A percentile compares a stretch with the other conserved stretches of the same genome.
These are phyloP conservation scores for Chaetomiaceae sp. DNA, from an alignment of 2,329 filamentous ascomycete species.

Conservation along the genomic window DNA sequence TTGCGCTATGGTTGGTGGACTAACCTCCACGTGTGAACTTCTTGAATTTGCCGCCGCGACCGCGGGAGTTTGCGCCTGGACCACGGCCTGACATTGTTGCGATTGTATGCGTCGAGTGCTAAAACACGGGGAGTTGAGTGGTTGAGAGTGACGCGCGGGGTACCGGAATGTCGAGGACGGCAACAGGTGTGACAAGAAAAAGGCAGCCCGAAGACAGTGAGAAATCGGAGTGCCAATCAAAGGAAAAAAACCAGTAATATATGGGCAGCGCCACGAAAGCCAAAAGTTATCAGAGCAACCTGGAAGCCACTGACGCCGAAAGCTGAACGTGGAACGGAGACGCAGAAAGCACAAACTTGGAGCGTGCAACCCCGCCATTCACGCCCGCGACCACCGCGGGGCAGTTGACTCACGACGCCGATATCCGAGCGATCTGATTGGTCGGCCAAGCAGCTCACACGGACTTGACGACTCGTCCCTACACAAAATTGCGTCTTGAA, in stretches of 20 bases:
- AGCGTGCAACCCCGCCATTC: conserved; percentile 1
- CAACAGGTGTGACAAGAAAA: not conserved
- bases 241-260: not conserved
- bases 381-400: not conserved
- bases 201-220: not conserved
- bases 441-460: conserved; percentile 1
- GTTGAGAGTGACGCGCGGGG: conserved; percentile 7
- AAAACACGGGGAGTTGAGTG: not conserved
- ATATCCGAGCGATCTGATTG: conserved; percentile 4
- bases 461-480: too few relatives aligned
- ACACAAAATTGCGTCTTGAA: too few relatives aligned
- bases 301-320: too few relatives aligned
- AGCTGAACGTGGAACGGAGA: too few relatives aligned
- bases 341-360: too few relatives aligned
- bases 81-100: conserved; percentile 44
- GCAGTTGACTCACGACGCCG: not conserved
- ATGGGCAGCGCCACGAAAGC: too few relatives aligned
- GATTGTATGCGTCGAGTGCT: conserved; percentile 15
- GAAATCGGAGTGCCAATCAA: too few relatives aligned
- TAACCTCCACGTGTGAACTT: conserved; percentile 89
- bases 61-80: conserved; percentile 56
- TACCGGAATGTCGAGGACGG: conserved; percentile 1
- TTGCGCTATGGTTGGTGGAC: conserved; percentile 26
- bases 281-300: too few relatives aligned
- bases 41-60: conserved; percentile 88